These are phyloP conservation scores for Cladobotryum mycophilum DNA, from an alignment of 2,329 filamentous ascomycete species.

Conservation along the genomic window DNA sequence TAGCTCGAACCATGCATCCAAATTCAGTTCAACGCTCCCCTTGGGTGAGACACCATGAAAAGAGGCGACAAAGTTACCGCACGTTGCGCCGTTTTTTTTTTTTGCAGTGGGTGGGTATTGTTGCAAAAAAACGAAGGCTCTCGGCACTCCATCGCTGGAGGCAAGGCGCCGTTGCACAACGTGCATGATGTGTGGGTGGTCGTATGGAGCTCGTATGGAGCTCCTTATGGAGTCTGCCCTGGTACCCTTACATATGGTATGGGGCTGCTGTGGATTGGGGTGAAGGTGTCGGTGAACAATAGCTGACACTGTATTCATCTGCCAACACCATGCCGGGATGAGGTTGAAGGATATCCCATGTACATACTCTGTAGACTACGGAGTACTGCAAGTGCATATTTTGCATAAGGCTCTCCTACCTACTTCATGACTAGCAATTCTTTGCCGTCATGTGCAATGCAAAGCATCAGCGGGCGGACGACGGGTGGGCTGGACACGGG, in stretches of 20 bases:
- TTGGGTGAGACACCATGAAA: conserved; percentile 10
- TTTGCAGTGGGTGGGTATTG: not conserved
- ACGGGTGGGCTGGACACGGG: conserved; percentile 12
- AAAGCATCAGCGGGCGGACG: conserved; percentile 14
- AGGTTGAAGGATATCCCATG: no score
- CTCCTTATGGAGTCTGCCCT: no score
- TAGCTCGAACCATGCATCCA: conserved; percentile 1
- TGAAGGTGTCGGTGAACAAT: no score
- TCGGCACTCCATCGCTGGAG: not conserved
- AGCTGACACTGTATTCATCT: not conserved
- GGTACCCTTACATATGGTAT: no score
- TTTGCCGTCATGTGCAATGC: conserved; percentile 13
- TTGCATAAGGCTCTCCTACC: conserved; percentile 5
- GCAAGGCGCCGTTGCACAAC: not conserved
- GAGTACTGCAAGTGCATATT: not conserved
- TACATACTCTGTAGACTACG: no score
- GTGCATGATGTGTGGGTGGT: not conserved
- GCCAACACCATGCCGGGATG: no score
- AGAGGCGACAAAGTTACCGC: conserved; percentile 1
- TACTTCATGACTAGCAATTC: not conserved
- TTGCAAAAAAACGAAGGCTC: no score
- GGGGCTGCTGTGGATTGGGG: no score
- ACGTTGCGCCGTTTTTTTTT: conserved; percentile 2
- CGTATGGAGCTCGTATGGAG: not conserved
- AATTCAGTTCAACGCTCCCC: conserved; percentile 2